Evolutionary conservation across 2,329 filamentous ascomycete species (phyloP), one percentile per base, ranked within the genome.

Genomic region (Mycosphaerelloides madeirae): DNA sequence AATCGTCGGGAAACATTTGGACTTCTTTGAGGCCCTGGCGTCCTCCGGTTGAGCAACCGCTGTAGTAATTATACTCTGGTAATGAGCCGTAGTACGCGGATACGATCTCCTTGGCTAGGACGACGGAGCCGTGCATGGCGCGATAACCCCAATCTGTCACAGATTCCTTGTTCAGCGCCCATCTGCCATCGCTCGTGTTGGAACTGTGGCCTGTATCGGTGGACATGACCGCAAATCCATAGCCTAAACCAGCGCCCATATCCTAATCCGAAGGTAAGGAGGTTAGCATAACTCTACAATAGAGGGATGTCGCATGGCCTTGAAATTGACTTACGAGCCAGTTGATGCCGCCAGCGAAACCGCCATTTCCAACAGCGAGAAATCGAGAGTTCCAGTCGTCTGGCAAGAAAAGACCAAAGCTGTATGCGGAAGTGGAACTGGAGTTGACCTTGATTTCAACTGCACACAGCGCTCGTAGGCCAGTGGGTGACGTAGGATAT

Each of bases 21-120:
- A 75, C 71, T 6, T 72, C 70, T 41, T 75, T 76, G 28, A 79
- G 64, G 3, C 77, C 79, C 64, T 82, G 76, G 0, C 79, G 42
- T 1, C 80, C 79, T 6, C 80, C 80, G 0, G 76, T 74, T 0
- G 77, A 81, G 55, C 79, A 82, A 6, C 79, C 79, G 2, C 74
- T 56, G 48, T 74, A 81, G 60, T 81, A 82, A 6, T 69, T 72
- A 41, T 71, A 73, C 11, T 62, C 58, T 1, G 69, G 65, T 0
- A 61, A 54, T 7, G 57, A 65, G 2, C 63, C 60, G 50, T 80
- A 80, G 61, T 74, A 80, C 1, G 64, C 62, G 25, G 71, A 54
- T 1, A 70, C 66, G 9, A 80, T 58, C 12, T 64, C 43, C 55
- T 79, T 79, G 6, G 71, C 71, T 6, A 72, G 49, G 2, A 67